Evolutionary conservation across 306 rosid species (phyloP), one percentile per base, ranked within the genome.

Genomic region (Chamaecrista fasciculata): DNA sequence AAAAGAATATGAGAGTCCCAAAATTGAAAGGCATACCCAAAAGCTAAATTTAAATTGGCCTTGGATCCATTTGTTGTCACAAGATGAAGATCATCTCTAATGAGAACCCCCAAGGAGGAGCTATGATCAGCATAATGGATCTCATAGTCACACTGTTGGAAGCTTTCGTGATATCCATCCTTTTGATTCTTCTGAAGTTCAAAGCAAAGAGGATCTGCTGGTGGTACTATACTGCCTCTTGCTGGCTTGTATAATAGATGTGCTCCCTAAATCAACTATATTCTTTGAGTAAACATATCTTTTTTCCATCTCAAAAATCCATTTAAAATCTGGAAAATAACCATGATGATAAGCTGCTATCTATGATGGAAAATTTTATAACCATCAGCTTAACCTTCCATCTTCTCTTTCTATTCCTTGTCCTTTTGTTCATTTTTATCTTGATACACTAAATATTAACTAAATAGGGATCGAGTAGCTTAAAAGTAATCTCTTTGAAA

Each of bases 71-170:
- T 86, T 55, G 76, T 25, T 50, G 80, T 49, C 62, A 39, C 28
- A 68, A 87, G 81, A 71, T 76, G 85, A 79, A 90, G 80, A 26
- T 83, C 78, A 11, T 90, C 97, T 81, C 80, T 80, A 21, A 84
- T 76, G 33, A 90, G 97, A 75, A 90, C 95, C 24, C 97, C 97
- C 67, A 87, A 43, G 66, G 95, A 86, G 79, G 95, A 90, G 75
- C 97, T 87, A 43, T 78, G 82, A 67, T 90, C 97, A 21, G 95
- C 95, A 73, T 90, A 90, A 43, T 84, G 83, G 78, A 90, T 82
- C 87, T 87, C 97, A 53, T 90, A 90, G 79, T 87, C 92, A 78
- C 97, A 90, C 78, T 90, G 95, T 69, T 57, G 78, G 62, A 85
- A 80, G 62, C 76, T 82, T 62, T 26, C 84, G 34, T 78, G 80